Conservation (phyloP, 257 asterid genomes). For the Nicotiana knightiana region DNA sequence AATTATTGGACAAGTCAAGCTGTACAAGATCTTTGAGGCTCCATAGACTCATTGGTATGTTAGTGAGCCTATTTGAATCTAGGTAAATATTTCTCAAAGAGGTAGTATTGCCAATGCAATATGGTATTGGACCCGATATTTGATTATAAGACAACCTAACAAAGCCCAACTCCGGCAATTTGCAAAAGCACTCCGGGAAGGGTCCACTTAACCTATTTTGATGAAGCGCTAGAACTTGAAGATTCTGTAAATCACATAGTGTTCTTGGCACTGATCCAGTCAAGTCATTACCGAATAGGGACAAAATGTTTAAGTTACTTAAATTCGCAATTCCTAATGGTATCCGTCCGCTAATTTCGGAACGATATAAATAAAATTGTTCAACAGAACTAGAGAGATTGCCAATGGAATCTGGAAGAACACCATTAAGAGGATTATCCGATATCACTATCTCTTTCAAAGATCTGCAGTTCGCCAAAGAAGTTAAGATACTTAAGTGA, state of each 20-base stretch:
- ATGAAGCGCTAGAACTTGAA: constrained; percentile 14
- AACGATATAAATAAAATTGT: constrained; percentile 10
- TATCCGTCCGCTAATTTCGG: constrained; percentile 19
- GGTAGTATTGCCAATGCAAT: constrained; percentile 23
- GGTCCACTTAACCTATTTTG: constrained; percentile 16
- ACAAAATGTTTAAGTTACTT: constrained; percentile 20
- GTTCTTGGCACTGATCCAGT: constrained; percentile 22
- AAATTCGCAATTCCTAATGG: constrained; percentile 32
- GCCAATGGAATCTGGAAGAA: constrained; percentile 26
- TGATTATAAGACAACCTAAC: constrained; percentile 8
- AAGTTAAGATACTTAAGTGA: constrained; percentile 17
- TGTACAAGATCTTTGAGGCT: constrained; percentile 15
- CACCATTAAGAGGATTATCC: constrained; percentile 20
- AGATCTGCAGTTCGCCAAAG: constrained; percentile 21
- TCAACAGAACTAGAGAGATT: constrained; percentile 22
- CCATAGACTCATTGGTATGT: constrained; percentile 30
- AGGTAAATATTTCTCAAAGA: constrained; percentile 18
- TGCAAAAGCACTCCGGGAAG: constrained; percentile 23
- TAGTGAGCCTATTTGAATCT: constrained; percentile 23
- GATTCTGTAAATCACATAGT: constrained; percentile 11
- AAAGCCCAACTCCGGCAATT: constrained; percentile 10
- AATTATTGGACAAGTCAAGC: constrained; percentile 24
- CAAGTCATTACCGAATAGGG: constrained; percentile 16
- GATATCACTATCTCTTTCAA: background rate
- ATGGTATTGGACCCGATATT: constrained; percentile 23